phyloP scores from a whole-genome alignment of 2,329 filamentous ascomycete species.

The Fusarium pininemorale region DNA sequence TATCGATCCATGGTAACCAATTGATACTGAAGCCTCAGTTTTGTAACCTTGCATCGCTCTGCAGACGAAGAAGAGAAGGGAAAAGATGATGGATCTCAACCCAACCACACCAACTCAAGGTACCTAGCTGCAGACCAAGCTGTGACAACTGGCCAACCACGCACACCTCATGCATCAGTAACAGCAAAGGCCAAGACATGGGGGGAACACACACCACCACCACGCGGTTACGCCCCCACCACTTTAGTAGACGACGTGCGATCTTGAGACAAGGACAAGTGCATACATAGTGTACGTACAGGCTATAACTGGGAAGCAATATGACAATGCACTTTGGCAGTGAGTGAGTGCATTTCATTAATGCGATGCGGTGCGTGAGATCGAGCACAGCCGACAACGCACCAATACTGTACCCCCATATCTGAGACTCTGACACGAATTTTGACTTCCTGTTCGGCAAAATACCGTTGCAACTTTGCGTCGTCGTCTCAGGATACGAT shows the following conservation, averaged over 20 bases:
- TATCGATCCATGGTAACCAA: conserved; percentile 25
- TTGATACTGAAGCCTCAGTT: conserved; percentile 25
- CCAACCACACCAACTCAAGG: conserved; percentile 29
- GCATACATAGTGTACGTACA: not conserved
- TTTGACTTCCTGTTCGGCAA: not conserved
- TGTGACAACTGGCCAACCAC: conserved; percentile 32
- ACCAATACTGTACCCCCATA: conserved; percentile 6
- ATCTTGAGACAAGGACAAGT: conserved; percentile 14
- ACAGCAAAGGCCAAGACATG: conserved; percentile 10
- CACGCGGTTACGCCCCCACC: conserved; percentile 21
- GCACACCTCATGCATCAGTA: conserved; percentile 8
- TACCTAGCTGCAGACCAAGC: conserved; percentile 10
- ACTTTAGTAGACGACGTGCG: conserved; percentile 21
- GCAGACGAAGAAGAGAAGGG: not conserved
- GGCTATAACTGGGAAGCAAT: conserved; percentile 23
- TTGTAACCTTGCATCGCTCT: not conserved
- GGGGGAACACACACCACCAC: conserved; percentile 5
- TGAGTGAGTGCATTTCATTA: conserved; percentile 1
- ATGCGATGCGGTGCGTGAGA: conserved; percentile 24
- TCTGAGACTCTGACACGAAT: conserved; percentile 7
- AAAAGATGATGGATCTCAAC: conserved; percentile 10
- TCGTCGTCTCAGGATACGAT: conserved; percentile 1
- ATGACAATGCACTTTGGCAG: conserved; percentile 12
- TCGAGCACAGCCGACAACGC: conserved; percentile 29
- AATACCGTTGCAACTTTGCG: not conserved